Evolutionary conservation across 371 early-diverging fungal species (phyloP).

Genomic region (Parasitella parasitica): DNA sequence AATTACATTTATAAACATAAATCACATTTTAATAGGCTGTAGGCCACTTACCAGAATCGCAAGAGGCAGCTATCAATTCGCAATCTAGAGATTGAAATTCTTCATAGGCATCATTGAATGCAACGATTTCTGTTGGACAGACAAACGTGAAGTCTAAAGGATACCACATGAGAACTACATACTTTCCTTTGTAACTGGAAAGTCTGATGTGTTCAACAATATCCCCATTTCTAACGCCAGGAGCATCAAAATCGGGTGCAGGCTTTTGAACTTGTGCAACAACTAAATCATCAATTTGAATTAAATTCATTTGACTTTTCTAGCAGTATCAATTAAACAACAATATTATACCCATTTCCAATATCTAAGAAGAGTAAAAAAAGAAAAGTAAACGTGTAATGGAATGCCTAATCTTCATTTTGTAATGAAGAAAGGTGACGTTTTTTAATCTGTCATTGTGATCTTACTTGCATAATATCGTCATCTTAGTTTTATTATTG

Average conservation of each 20-base stretch:
- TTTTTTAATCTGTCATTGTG: too few relatives aligned
- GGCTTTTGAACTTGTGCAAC: conserved; percentile 43
- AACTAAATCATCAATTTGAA: not conserved
- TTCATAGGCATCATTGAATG: conserved; percentile 59
- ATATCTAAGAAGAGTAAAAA: not conserved
- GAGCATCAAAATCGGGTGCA: conserved; percentile 74
- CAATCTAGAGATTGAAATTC: conserved; percentile 66
- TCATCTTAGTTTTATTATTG: too few relatives aligned
- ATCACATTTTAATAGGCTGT: too few relatives aligned
- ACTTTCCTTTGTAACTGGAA: conserved; percentile 82
- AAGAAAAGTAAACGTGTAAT: too few relatives aligned
- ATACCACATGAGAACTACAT: conserved; percentile 44
- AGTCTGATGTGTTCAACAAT: conserved; percentile 72
- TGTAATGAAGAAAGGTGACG: not conserved
- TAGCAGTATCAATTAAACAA: not conserved
- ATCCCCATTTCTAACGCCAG: conserved; percentile 69
- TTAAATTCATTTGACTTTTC: not conserved
- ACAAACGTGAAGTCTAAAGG: conserved; percentile 56
- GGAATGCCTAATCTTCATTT: not conserved
- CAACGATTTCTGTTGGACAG: conserved; percentile 71
- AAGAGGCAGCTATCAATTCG: conserved; percentile 46
- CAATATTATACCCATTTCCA: not conserved
- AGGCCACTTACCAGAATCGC: conserved; percentile 46
- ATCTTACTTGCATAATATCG: too few relatives aligned
- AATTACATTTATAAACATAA: too few relatives aligned